Percentiles rank a stretch among this genome's conserved stretches.
Conservation (phyloP, 805 yeast genomes). For the Kuraishia piskuri region DNA sequence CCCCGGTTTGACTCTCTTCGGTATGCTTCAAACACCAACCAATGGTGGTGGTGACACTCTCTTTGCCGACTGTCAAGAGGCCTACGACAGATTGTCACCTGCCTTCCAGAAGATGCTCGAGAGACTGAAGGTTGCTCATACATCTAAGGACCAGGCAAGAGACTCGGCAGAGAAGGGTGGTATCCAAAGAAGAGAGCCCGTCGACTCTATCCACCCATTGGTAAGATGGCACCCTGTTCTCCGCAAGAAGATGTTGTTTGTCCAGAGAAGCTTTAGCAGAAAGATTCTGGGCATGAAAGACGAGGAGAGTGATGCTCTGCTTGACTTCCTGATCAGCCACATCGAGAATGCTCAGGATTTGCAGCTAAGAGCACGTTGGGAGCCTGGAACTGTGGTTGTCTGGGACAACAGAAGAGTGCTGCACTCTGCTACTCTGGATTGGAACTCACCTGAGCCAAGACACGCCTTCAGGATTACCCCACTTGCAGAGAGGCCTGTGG, state of each 20-base stretch:
- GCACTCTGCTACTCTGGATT: conserved; percentile 66
- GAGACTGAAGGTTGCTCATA: conserved; percentile 60
- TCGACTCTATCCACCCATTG: conserved; percentile 58
- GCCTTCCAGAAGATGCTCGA: conserved; percentile 47
- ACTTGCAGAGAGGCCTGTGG: conserved; percentile 5
- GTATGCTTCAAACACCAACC: conserved; percentile 35
- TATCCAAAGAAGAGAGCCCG: conserved; percentile 55
- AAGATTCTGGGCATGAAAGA: conserved; percentile 63
- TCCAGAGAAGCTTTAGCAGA: conserved; percentile 55
- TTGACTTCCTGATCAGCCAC: conserved; percentile 47
- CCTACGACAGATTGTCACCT: conserved; percentile 64
- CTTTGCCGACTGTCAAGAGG: conserved; percentile 64
- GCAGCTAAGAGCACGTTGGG: conserved; percentile 66
- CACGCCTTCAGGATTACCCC: conserved; percentile 6
- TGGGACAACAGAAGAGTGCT: conserved; percentile 75
- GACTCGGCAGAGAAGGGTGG: conserved; percentile 50
- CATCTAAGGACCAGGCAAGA: conserved; percentile 62
- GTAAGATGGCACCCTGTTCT: conserved; percentile 70
- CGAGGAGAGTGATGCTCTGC: conserved; percentile 58
- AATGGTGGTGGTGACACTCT: conserved; percentile 73
- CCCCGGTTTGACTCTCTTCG: conserved; percentile 40
- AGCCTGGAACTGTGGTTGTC: conserved; percentile 57
- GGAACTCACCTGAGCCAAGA: conserved; percentile 58
- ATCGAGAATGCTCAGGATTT: conserved; percentile 46
- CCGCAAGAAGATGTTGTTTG: conserved; percentile 46